A percentile compares a stretch with the other conserved stretches of the same genome.
phyloP scores from a whole-genome alignment of 1,284 basidiomycete species.

The Naganishia liquefaciens region DNA sequence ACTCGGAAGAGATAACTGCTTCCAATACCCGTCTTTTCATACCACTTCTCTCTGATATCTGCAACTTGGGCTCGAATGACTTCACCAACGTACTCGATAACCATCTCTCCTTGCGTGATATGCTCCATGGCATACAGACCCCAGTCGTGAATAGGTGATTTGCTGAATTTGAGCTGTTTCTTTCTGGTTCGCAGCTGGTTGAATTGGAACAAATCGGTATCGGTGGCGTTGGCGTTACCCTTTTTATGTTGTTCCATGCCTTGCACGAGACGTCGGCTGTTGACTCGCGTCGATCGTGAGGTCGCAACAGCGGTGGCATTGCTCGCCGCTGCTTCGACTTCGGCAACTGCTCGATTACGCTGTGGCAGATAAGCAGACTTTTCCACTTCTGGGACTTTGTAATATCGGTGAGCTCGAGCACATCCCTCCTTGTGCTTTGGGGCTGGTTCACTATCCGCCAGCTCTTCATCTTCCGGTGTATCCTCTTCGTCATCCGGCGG shows the following conservation, averaged over 20 bases:
- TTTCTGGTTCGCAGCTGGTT: constrained; percentile 97
- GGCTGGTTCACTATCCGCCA: constrained; percentile 41
- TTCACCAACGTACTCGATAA: constrained; percentile 99
- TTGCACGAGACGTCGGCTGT: constrained; percentile 85
- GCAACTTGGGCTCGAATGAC: constrained; percentile 92
- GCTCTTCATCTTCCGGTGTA: constrained; percentile 41
- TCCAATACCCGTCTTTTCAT: constrained; percentile 92
- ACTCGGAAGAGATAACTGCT: constrained; percentile 92
- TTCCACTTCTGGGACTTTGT: constrained; percentile 87
- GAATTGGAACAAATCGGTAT: constrained; percentile 77
- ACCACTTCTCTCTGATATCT: constrained; percentile 93
- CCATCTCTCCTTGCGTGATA: constrained; percentile 94
- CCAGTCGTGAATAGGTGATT: constrained; percentile 98
- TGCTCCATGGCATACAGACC: constrained; percentile 93
- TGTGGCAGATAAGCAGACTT: constrained; percentile 79
- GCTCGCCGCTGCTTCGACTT: constrained; percentile 44
- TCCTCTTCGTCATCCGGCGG: constrained; percentile 34
- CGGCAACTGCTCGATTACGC: constrained; percentile 60
- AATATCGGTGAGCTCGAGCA: constrained; percentile 89
- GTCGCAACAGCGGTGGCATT: constrained; percentile 62
- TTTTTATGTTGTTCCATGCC: constrained; percentile 94
- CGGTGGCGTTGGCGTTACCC: constrained; percentile 58
- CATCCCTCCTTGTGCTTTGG: constrained; percentile 70
- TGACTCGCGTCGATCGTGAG: constrained; percentile 88
- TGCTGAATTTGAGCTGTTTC: constrained; percentile 94